Base-by-base conservation (phyloP, 176 grass and related monocot genomes). In the Thalia dealbata region DNA sequence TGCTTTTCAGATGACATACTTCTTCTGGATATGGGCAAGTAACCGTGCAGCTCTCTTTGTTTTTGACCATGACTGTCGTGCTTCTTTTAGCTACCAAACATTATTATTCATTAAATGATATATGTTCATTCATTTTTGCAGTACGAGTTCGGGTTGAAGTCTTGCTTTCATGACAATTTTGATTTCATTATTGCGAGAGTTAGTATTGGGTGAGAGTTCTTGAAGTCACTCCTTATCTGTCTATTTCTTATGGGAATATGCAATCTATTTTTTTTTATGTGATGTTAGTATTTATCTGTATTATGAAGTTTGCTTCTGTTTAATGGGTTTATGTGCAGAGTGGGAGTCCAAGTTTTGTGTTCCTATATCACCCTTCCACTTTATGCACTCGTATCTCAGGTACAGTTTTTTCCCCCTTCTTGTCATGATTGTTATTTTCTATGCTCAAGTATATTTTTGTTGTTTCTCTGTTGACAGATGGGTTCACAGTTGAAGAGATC, bases 321-420 rank as follows among this genome's bases (percentile, higher is more conserved):
- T 43, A 18, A 14, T 61, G 1, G 55, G 26, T 73, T 73, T 73
- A 38, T 46, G 3, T 75, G 54, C 56, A 61, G 73, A 19, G 9
- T 62, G 30, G 54, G 54, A 62, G 54, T 43, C 18, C 73, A 75
- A 61, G 16, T 75, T 21, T 44, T 75, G 35, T 75, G 73, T 61
- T 43, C 32, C 3, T 75, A 75, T 45, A 55, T 75, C 7, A 75
- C 73, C 18, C 73, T 75, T 61, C 73, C 73, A 8, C 73, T 73
- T 15, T 73, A 73, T 51, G 73, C 73, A 10, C 41, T 75, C 15
- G 73, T 75, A 25, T 75, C 73, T 61, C 73, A 75, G 73, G 73
- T 72, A 72, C 13, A 52, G 10, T 8, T 16, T 19, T 28, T 52
- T 52, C 8, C 15, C 6, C 16, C 12, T 50, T 71, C 16, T 32